Evolutionary conservation across 129 eudicot species (phyloP).

Genomic region (Sambucus nigra): DNA sequence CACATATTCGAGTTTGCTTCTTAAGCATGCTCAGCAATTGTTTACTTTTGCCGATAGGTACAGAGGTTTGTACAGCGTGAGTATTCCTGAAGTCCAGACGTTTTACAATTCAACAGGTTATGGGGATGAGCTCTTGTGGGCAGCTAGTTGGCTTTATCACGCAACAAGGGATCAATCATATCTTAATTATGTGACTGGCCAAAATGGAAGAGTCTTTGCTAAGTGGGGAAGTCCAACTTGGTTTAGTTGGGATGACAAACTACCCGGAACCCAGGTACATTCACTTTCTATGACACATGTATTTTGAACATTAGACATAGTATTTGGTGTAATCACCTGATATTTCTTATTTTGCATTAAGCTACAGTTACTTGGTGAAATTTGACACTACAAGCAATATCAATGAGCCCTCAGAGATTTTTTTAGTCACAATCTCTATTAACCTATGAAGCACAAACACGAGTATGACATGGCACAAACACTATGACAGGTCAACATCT

Average conservation of each 20-base stretch:
- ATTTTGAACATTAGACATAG: too few relatives aligned
- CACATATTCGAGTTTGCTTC: conserved; percentile 51
- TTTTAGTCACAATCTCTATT: too few relatives aligned
- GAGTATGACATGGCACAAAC: too few relatives aligned
- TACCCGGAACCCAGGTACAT: conserved; percentile 79
- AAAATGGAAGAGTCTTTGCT: conserved; percentile 57
- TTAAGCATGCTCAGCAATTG: conserved; percentile 77
- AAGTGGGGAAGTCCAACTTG: conserved; percentile 86
- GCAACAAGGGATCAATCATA: conserved; percentile 64
- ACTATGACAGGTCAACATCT: too few relatives aligned
- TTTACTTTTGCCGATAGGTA: conserved; percentile 72
- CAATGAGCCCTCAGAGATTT: too few relatives aligned
- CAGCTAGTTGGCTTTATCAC: conserved; percentile 95
- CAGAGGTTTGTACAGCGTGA: conserved; percentile 62
- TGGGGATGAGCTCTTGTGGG: conserved; percentile 99
- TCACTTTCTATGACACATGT: neutral
- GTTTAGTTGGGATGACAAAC: conserved; percentile 99
- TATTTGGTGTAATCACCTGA: too few relatives aligned
- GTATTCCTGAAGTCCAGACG: conserved; percentile 72
- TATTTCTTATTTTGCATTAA: too few relatives aligned
- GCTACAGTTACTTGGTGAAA: too few relatives aligned
- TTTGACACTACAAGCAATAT: too few relatives aligned
- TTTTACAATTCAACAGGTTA: conserved; percentile 90
- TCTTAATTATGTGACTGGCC: conserved; percentile 62
- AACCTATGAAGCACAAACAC: too few relatives aligned